phyloP scores from a whole-genome alignment of 352 stramenopile species.

The Globisporangium camurandrum region DNA sequence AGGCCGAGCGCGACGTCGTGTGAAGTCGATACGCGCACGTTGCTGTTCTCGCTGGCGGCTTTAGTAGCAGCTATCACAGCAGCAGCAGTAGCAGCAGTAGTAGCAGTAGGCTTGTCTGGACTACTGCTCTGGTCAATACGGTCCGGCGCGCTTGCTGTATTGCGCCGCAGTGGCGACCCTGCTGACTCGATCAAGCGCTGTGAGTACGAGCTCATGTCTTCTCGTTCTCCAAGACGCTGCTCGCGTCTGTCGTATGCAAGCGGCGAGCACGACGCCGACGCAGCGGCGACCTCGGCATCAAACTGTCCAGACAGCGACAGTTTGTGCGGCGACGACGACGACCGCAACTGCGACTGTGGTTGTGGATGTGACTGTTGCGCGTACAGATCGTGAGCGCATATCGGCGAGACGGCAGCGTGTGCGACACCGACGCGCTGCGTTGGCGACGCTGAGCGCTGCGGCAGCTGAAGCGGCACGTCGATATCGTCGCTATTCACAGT shows the following conservation, averaged over 20 bases:
- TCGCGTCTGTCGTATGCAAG: not conserved
- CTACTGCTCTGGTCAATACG: not conserved
- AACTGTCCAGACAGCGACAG: not conserved
- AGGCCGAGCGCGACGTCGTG: too few species aligned
- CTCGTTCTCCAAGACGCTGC: not conserved
- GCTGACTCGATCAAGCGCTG: conserved; percentile 17
- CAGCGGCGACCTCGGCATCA: conserved; percentile 1
- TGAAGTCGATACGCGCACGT: too few species aligned
- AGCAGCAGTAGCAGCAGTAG: not conserved
- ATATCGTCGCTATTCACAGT: not conserved
- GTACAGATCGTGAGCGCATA: not conserved
- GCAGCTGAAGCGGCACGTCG: conserved; percentile 5
- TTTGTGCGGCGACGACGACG: not conserved
- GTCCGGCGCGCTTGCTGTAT: not conserved
- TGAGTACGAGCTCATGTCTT: not conserved
- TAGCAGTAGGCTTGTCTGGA: not conserved
- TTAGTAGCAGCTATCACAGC: not conserved
- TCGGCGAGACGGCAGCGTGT: not conserved
- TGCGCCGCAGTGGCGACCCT: conserved; percentile 17
- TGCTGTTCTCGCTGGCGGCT: too few species aligned
- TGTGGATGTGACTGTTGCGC: too few species aligned
- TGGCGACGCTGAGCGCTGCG: conserved; percentile 1
- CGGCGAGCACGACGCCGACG: not conserved
- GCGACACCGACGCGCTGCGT: not conserved
- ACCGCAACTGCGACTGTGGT: too few species aligned